Evolutionary conservation across 164 flowering plant genomes (phyloP), one percentile per base, ranked within the genome.

Genomic region (Paratinospora sagittata): DNA sequence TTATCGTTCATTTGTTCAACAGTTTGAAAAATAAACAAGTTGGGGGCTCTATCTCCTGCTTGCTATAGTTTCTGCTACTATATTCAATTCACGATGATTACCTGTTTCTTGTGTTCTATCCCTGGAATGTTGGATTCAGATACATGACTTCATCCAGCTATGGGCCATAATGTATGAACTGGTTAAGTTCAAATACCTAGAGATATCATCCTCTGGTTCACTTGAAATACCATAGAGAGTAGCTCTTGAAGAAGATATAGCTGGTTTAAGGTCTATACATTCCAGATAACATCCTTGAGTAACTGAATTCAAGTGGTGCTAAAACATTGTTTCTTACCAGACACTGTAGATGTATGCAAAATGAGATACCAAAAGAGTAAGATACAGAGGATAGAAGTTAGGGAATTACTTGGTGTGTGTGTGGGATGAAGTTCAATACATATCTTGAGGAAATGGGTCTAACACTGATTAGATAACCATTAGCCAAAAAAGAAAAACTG

Each of bases 221-320:
- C 96, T 85, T 92, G 89, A 41, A 90, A 78, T 92, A 92, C 8
- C 77, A 80, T 0, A 92, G 92, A 36, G 96, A 84, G 72, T 78
- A 87, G 79, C 91, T 81, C 0, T 92, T 83, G 68, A 90, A 85
- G 84, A 90, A 82, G 60, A 88, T 37, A 16, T 74, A 76, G 71
- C 75, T 85, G 26, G 63, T 83, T 58, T 69, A 45, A 21, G 80
- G 73, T 30, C 41, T 85, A 75, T 26, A 86, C 45, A 26, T 79
- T 82, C 37, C 77, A 67, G 2, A 68, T 27, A 3, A 73, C 79
- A 2, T 58, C 62, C 43, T 52, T 63, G 41, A 47, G 2, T n/a
- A 23, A 58, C 33, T 24, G 33, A 61, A 61, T 24, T 12, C 64
- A 24, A 61, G 30, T 27, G 30, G 12, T 61, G 16, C 13, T n/a